Percentiles rank a stretch among this genome's conserved stretches.
phyloP scores from a whole-genome alignment of 2,329 filamentous ascomycete species.

The Ophiocordyceps camponoti-floridani region DNA sequence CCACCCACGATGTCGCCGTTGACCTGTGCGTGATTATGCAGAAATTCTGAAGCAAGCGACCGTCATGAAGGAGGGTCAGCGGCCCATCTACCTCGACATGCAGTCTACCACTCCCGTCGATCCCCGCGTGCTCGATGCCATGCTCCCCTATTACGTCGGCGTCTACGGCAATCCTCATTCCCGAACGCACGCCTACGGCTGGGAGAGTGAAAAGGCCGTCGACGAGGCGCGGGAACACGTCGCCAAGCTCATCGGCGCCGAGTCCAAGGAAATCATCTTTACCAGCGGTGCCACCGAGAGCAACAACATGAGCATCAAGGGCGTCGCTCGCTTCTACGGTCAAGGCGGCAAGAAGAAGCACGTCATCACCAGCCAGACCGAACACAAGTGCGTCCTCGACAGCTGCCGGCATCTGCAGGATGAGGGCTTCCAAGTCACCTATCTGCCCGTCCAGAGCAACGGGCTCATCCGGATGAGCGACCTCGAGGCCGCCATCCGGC shows the following conservation, averaged over 20 bases:
- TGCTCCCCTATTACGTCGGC: conserved; percentile 88
- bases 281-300: conserved; percentile 96
- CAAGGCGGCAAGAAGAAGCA: conserved; percentile 93
- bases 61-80: conserved; percentile 77
- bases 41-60: conserved; percentile 83
- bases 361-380: conserved; percentile 91
- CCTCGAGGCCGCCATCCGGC: conserved; percentile 74
- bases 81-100: conserved; percentile 96
- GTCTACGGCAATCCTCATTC: conserved; percentile 96
- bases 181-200: conserved; percentile 91
- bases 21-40: conserved; percentile 7
- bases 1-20: not conserved
- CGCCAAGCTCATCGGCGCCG: conserved; percentile 75
- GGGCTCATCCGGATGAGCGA: conserved; percentile 74
- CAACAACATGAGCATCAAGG: conserved; percentile 99
- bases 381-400: conserved; percentile 97
- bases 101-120: conserved; percentile 94
- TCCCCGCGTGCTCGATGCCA: conserved; percentile 84
- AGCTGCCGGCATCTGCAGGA: conserved; percentile 94
- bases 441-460: conserved; percentile 73
- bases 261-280: conserved; percentile 97
- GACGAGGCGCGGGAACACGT: conserved; percentile 74
- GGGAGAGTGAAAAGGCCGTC: conserved; percentile 91
- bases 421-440: conserved; percentile 93
- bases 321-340: conserved; percentile 88